Conservation (phyloP, 148 eudicot genomes). For the Pharnaceum exiguum region DNA sequence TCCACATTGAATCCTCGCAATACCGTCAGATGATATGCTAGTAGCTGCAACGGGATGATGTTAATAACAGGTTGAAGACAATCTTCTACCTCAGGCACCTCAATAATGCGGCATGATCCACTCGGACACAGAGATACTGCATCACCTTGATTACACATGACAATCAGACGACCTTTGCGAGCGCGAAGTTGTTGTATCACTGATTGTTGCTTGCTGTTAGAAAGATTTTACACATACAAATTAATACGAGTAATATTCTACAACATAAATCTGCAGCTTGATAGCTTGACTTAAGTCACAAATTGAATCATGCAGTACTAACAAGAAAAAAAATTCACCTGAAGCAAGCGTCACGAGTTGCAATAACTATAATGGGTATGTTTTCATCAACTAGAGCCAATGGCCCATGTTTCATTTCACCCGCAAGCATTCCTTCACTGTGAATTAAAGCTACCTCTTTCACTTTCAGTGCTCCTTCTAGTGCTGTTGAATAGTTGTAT, state of each 20-base stretch:
- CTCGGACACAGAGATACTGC: constrained; percentile 62
- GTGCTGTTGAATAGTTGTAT: constrained; percentile 92
- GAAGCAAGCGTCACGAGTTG: constrained; percentile 91
- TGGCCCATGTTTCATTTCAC: constrained; percentile 99
- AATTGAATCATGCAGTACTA: background rate
- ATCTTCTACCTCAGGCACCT: constrained; percentile 90
- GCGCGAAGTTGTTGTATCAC: constrained; percentile 99
- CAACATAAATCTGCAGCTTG: too few species aligned
- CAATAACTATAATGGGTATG: constrained; percentile 88
- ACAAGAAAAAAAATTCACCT: constrained; percentile 36
- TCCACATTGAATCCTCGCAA: constrained; percentile 91
- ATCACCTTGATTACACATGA: constrained; percentile 88
- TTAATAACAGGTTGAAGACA: constrained; percentile 97
- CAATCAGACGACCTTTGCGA: constrained; percentile 88
- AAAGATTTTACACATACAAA: constrained; percentile 1
- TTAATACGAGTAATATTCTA: background rate
- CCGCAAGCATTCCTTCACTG: constrained; percentile 99
- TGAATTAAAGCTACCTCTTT: constrained; percentile 98
- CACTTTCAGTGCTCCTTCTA: constrained; percentile 96
- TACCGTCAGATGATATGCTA: constrained; percentile 95
- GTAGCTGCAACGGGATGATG: constrained; percentile 81
- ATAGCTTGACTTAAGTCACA: too few species aligned
- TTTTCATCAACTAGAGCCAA: constrained; percentile 89
- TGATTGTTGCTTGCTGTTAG: constrained; percentile 93
- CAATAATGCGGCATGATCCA: constrained; percentile 73